Evolutionary conservation across 2,329 filamentous ascomycete species (phyloP).

Genomic region (Penicillium sclerotiorum): DNA sequence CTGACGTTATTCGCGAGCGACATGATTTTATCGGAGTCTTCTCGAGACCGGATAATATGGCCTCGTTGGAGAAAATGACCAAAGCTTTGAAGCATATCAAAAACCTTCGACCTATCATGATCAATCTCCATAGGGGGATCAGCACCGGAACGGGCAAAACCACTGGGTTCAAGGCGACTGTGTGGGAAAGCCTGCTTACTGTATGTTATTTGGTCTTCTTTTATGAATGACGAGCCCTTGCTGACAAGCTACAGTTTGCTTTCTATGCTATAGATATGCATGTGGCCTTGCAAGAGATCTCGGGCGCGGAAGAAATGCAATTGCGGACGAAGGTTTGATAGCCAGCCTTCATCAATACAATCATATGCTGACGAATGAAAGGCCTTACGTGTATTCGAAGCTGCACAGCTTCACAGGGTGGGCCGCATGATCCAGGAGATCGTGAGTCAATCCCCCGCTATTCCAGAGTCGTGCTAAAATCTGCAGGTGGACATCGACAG

Average conservation of each 20-base stretch:
- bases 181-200: conserved; percentile 71
- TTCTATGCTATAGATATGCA: conserved; percentile 70
- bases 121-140: conserved; percentile 77
- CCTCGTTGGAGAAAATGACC: conserved; percentile 57
- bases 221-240: not conserved
- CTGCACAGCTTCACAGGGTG: conserved; percentile 62
- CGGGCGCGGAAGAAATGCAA: conserved; percentile 54
- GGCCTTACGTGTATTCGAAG: conserved; percentile 64
- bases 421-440: conserved; percentile 72
- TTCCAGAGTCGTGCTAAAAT: too few relatives aligned
- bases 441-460: too few relatives aligned
- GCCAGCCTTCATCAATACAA: not conserved
- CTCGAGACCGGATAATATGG: conserved; percentile 67
- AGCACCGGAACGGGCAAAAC: conserved; percentile 55
- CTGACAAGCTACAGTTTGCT: conserved; percentile 60
- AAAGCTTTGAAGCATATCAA: conserved; percentile 70
- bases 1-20: conserved; percentile 69
- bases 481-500: conserved; percentile 76
- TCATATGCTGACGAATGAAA: conserved; percentile 31
- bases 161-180: conserved; percentile 63
- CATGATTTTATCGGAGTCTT: conserved; percentile 71
- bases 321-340: conserved; percentile 57
- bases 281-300: conserved; percentile 62
- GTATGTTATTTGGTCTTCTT: conserved; percentile 45
- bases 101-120: conserved; percentile 71